Conservation (phyloP, 768 basidiomycete species). For the Rhodotorula kratochvilovae region DNA sequence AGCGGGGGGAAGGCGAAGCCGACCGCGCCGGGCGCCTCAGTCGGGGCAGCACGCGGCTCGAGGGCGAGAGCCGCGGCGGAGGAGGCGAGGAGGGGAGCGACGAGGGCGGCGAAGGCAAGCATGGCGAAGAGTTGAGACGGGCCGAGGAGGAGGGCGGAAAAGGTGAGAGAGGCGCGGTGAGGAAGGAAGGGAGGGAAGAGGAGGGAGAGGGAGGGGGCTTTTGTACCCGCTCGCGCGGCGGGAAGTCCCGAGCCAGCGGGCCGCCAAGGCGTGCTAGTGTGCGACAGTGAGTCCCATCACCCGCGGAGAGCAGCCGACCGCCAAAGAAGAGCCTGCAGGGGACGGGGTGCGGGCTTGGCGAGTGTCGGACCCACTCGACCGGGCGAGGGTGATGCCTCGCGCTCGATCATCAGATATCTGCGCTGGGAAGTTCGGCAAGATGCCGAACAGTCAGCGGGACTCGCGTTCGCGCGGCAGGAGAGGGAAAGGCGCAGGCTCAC, state of each 20-base stretch:
- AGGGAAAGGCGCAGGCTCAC: too few relatives aligned
- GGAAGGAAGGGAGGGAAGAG: neutral
- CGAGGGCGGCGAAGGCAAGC: neutral
- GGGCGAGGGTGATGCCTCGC: too few relatives aligned
- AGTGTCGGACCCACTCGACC: too few relatives aligned
- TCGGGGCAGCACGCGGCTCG: neutral
- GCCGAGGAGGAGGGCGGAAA: neutral
- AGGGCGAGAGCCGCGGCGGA: neutral
- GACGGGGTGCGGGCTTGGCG: neutral
- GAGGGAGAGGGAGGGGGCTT: neutral
- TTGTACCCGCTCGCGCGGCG: too few relatives aligned
- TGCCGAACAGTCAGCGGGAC: too few relatives aligned
- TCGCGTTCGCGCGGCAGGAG: too few relatives aligned
- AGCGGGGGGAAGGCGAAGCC: neutral
- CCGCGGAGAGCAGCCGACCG: too few relatives aligned
- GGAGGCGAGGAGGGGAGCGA: neutral
- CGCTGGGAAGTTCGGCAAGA: too few relatives aligned
- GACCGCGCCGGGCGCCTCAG: neutral
- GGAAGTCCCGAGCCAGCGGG: neutral
- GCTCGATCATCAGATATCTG: too few relatives aligned
- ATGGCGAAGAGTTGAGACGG: too few relatives aligned
- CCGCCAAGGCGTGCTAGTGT: neutral
- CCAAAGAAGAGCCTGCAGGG: neutral
- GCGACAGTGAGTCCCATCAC: neutral
- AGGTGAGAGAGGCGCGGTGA: neutral